phyloP scores from a whole-genome alignment of 1,284 basidiomycete genomes.

The Puccinia triticina region DNA sequence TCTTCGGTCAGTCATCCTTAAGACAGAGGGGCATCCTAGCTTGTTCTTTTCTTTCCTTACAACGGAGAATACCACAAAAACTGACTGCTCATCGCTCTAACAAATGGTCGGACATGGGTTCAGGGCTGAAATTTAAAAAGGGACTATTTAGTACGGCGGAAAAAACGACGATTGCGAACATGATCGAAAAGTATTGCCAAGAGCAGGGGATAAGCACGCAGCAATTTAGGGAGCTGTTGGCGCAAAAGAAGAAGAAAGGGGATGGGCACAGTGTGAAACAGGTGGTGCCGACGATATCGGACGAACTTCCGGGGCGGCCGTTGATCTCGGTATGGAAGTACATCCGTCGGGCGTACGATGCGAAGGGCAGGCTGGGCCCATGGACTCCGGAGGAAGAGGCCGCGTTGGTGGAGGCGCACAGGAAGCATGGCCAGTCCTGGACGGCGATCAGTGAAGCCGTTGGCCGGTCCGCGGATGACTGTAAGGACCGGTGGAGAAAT shows the following conservation, averaged over 20 bases:
- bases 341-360: constrained; percentile 71
- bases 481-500: constrained; percentile 79
- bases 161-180: constrained; percentile 68
- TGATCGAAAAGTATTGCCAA: constrained; percentile 69
- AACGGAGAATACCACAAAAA: no score
- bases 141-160: constrained; percentile 79
- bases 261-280: constrained; percentile 65
- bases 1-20: constrained; percentile 24
- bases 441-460: constrained; percentile 71
- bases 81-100: no score
- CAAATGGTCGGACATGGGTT: neutral
- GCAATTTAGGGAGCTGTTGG: constrained; percentile 68
- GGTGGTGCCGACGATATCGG: constrained; percentile 72
- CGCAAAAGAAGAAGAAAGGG: constrained; percentile 66
- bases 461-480: constrained; percentile 74
- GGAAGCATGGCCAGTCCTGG: constrained; percentile 74
- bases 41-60: no score
- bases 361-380: constrained; percentile 69
- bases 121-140: constrained; percentile 78
- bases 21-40: neutral
- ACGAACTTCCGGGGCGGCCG: constrained; percentile 71
- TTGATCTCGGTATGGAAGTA: constrained; percentile 80
- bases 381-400: constrained; percentile 74
- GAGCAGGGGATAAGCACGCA: constrained; percentile 64
- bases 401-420: constrained; percentile 70